Percentiles rank a stretch among this genome's conserved stretches.
Evolutionary conservation across 1,139 yeast genomes (phyloP).

Genomic region (Kodamaea sp.): DNA sequence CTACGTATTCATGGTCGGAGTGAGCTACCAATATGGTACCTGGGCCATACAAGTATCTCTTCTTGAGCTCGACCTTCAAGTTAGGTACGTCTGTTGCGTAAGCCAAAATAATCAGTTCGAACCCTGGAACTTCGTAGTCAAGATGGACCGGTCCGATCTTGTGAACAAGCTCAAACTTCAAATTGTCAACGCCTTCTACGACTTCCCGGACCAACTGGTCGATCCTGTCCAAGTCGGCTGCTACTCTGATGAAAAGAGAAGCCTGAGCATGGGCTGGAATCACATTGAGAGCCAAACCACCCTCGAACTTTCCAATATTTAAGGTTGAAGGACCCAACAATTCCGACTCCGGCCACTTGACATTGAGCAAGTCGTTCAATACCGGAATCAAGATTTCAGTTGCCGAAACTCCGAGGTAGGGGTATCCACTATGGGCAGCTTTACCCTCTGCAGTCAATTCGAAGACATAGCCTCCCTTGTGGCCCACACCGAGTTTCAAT

Average conservation of each 20-base stretch:
- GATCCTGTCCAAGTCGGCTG: constrained; percentile 46
- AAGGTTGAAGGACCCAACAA: constrained; percentile 62
- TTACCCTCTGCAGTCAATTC: constrained; percentile 51
- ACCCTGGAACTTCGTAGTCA: constrained; percentile 64
- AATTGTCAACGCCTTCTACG: constrained; percentile 31
- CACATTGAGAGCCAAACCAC: constrained; percentile 65
- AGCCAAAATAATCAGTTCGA: constrained; percentile 55
- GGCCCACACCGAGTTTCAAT: constrained; percentile 67
- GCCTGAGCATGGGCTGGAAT: constrained; percentile 62
- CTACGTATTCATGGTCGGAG: constrained; percentile 59
- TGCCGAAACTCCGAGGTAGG: constrained; percentile 67
- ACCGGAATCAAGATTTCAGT: constrained; percentile 56
- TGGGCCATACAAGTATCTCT: constrained; percentile 65
- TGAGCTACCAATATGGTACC: constrained; percentile 71
- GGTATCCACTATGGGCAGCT: constrained; percentile 72
- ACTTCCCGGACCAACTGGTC: constrained; percentile 33
- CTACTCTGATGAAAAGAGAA: constrained; percentile 52
- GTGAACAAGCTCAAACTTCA: constrained; percentile 22
- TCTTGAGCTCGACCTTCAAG: constrained; percentile 35
- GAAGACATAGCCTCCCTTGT: constrained; percentile 55
- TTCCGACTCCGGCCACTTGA: constrained; percentile 52
- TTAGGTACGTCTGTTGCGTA: constrained; percentile 70
- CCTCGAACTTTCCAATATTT: constrained; percentile 59
- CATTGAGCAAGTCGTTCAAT: constrained; percentile 31
- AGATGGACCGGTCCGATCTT: constrained; percentile 45